Evolutionary conservation across 2,329 filamentous ascomycete species (phyloP).

Genomic region (Exophiala lecanii-corni): DNA sequence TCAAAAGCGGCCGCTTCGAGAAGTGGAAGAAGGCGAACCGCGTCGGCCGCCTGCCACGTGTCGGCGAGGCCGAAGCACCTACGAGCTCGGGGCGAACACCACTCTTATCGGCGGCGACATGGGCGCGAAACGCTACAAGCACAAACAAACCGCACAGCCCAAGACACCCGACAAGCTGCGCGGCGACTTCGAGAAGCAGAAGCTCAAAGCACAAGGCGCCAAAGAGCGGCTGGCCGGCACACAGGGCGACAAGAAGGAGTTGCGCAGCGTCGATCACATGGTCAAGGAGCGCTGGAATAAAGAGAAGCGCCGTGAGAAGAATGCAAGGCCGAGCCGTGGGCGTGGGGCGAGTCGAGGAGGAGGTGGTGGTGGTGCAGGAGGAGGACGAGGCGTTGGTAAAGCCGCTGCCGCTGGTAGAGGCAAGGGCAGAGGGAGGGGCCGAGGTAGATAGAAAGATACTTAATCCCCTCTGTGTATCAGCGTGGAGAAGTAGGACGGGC

Average conservation of each 20-base stretch:
- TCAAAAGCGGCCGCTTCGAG: slow-evolving; percentile 91
- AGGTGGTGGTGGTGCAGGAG: neutral
- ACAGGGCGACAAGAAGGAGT: slow-evolving; percentile 21
- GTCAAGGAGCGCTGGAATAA: slow-evolving; percentile 72
- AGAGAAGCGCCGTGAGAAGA: slow-evolving; percentile 79
- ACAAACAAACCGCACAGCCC: slow-evolving; percentile 81
- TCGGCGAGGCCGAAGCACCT: slow-evolving; percentile 72
- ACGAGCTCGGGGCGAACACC: neutral
- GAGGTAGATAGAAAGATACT: too few relatives aligned
- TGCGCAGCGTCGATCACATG: slow-evolving; percentile 74
- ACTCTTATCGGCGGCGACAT: too few relatives aligned
- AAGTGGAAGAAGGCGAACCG: slow-evolving; percentile 85
- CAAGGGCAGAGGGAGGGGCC: neutral
- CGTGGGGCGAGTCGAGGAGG: neutral
- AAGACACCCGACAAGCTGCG: slow-evolving; percentile 90
- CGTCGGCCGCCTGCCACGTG: slow-evolving; percentile 69
- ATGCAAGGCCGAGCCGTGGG: slow-evolving; percentile 61
- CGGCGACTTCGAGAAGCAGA: slow-evolving; percentile 84
- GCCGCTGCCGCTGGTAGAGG: neutral
- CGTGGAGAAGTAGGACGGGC: too few relatives aligned
- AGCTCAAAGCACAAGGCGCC: slow-evolving; percentile 83
- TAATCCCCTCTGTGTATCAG: too few relatives aligned
- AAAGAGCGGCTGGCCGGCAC: slow-evolving; percentile 57
- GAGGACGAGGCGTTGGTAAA: neutral
- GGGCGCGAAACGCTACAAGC: slow-evolving; percentile 64